A percentile compares a stretch with the other conserved stretches of the same genome.
Evolutionary conservation across 2,329 filamentous ascomycete genomes (phyloP).

Genomic region (Claviceps cyperi): DNA sequence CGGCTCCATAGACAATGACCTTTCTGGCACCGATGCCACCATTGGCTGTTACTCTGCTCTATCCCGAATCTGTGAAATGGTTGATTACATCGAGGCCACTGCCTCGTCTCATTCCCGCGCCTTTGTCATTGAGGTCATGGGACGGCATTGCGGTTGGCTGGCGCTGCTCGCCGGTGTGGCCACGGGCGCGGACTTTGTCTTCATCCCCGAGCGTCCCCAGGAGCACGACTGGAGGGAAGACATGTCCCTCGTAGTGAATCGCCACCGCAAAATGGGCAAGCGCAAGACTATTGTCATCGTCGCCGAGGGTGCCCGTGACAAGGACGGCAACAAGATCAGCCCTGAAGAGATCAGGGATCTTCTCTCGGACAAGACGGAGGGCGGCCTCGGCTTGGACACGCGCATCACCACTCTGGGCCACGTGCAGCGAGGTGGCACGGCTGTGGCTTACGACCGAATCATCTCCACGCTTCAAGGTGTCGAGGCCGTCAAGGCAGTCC

Average conservation of each 20-base stretch:
- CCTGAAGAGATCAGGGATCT: constrained; percentile 74
- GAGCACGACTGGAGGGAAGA: constrained; percentile 76
- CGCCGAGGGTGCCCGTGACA: constrained; percentile 84
- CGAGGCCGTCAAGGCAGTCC: constrained; percentile 81
- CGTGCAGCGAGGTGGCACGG: constrained; percentile 87
- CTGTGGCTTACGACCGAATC: constrained; percentile 89
- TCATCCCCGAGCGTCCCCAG: constrained; percentile 89
- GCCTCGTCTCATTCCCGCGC: constrained; percentile 88
- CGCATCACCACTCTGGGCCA: constrained; percentile 90
- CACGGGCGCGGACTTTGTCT: constrained; percentile 90
- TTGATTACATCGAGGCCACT: constrained; percentile 94
- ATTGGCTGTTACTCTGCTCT: constrained; percentile 95
- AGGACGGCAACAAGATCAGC: constrained; percentile 68
- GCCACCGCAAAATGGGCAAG: constrained; percentile 81
- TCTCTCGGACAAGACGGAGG: constrained; percentile 53
- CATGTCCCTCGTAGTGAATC: constrained; percentile 66
- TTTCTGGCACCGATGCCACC: constrained; percentile 92
- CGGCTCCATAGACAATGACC: constrained; percentile 95
- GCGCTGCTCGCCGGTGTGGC: constrained; percentile 92
- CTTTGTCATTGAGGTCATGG: constrained; percentile 98
- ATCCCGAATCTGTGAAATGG: constrained; percentile 82
- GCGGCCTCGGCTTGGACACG: constrained; percentile 69
- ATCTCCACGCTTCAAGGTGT: constrained; percentile 86
- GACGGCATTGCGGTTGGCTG: constrained; percentile 92
- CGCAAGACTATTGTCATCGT: constrained; percentile 97